phyloP scores from a whole-genome alignment of 495 filamentous ascomycete species.

The Hyaloscypha bicolor region DNA sequence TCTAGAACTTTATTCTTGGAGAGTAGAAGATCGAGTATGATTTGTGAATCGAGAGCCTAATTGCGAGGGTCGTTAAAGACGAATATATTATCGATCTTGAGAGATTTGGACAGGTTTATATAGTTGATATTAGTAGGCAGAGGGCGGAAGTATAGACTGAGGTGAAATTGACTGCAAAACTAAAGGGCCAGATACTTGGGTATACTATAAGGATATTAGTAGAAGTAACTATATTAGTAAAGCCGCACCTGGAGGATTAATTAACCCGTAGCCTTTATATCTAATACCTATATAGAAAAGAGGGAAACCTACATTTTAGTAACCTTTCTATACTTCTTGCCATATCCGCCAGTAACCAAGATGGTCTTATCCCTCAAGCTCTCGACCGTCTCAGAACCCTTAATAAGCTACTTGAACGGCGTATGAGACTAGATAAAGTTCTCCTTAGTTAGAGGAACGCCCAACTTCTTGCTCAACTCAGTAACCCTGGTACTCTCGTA shows the following conservation, averaged over 20 bases:
- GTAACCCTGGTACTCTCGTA: conserved; percentile 70
- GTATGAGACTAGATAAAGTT: conserved; percentile 87
- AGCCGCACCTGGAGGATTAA: conserved; percentile 65
- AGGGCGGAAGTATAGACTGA: conserved; percentile 57
- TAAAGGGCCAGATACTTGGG: conserved; percentile 81
- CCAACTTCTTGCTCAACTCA: conserved; percentile 64
- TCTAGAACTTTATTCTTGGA: conserved; percentile 76
- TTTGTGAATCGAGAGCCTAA: conserved; percentile 82
- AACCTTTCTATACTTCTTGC: conserved; percentile 74
- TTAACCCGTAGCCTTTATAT: background rate
- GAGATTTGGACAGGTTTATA: conserved; percentile 28
- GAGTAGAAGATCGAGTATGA: conserved; percentile 79
- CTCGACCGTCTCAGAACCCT: conserved; percentile 25
- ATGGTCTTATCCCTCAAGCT: conserved; percentile 69
- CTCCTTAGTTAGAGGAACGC: conserved; percentile 57
- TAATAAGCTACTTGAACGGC: conserved; percentile 64
- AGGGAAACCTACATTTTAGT: conserved; percentile 50
- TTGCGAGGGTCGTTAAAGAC: conserved; percentile 86
- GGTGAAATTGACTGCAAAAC: conserved; percentile 61
- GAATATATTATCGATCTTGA: conserved; percentile 80
- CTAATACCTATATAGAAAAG: background rate
- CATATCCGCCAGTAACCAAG: conserved; percentile 80
- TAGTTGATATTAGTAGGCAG: conserved; percentile 48
- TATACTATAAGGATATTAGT: conserved; percentile 77
- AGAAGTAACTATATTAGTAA: conserved; percentile 80